These are phyloP conservation scores for Paramarasmius palmivorus DNA, from an alignment of 1,284 basidiomycete species.

Conservation along the genomic window DNA sequence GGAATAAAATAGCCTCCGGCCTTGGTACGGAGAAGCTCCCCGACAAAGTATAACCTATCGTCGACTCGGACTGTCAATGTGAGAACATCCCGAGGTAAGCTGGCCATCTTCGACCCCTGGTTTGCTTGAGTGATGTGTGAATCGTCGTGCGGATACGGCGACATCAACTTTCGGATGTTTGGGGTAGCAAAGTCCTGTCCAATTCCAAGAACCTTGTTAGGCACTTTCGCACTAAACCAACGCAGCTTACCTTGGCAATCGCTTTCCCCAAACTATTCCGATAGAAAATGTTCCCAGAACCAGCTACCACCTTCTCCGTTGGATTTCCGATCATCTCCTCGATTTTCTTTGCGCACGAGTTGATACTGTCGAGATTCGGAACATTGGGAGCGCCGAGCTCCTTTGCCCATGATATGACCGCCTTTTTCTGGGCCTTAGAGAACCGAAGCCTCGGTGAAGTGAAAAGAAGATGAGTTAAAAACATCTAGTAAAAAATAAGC, in stretches of 20 bases:
- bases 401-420: conserved; percentile 27
- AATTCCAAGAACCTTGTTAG: neutral
- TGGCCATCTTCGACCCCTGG: neutral
- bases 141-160: conserved; percentile 26
- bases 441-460: conserved; percentile 25
- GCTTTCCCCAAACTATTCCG: conserved; percentile 24
- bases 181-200: conserved; percentile 30
- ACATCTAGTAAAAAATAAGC: conserved; percentile 8
- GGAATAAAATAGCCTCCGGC: neutral
- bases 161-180: conserved; percentile 22
- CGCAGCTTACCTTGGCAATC: conserved; percentile 21
- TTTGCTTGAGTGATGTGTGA: neutral
- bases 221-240: neutral
- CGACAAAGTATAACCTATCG: neutral
- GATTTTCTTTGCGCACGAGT: conserved; percentile 2
- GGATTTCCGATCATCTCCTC: conserved; percentile 18
- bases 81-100: neutral
- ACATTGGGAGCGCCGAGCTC: conserved; percentile 24
- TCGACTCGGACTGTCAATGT: neutral
- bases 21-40: neutral
- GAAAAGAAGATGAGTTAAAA: conserved; percentile 28
- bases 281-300: conserved; percentile 26
- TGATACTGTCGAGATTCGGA: conserved; percentile 20
- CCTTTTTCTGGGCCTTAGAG: conserved; percentile 26
- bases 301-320: conserved; percentile 17